Conservation (phyloP, 2,329 filamentous ascomycete genomes). For the Canariomyces notabilis region DNA sequence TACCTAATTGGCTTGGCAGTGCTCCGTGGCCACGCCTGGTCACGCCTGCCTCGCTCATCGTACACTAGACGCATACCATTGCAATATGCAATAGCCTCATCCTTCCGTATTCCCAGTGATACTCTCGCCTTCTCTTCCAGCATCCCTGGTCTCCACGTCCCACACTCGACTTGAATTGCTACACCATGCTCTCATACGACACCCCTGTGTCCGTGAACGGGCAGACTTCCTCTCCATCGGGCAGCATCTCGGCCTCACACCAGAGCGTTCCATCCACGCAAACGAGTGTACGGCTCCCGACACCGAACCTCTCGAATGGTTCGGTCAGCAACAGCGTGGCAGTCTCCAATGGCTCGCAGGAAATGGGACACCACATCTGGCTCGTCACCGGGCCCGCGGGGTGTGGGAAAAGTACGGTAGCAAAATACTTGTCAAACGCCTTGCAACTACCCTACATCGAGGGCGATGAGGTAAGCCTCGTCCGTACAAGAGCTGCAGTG, state of each 20-base stretch:
- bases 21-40: background rate
- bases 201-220: conserved; percentile 41
- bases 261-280: conserved; percentile 28
- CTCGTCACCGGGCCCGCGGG: conserved; percentile 74
- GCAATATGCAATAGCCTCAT: conserved; percentile 20
- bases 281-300: conserved; percentile 22
- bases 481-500: background rate
- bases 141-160: background rate
- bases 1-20: background rate
- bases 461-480: conserved; percentile 64
- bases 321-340: conserved; percentile 27
- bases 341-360: conserved; percentile 27
- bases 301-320: conserved; percentile 21
- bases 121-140: background rate
- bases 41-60: background rate
- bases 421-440: conserved; percentile 56
- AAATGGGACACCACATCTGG: conserved; percentile 64
- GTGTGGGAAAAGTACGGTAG: conserved; percentile 74
- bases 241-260: conserved; percentile 24
- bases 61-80: background rate
- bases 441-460: conserved; percentile 68
- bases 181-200: conserved; percentile 49
- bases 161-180: background rate
- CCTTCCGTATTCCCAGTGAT: background rate
- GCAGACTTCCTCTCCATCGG: conserved; percentile 28